Percentiles rank a stretch among this genome's conserved stretches.
Conservation (phyloP, 2,329 filamentous ascomycete genomes). For the Cladosporium sp. region DNA sequence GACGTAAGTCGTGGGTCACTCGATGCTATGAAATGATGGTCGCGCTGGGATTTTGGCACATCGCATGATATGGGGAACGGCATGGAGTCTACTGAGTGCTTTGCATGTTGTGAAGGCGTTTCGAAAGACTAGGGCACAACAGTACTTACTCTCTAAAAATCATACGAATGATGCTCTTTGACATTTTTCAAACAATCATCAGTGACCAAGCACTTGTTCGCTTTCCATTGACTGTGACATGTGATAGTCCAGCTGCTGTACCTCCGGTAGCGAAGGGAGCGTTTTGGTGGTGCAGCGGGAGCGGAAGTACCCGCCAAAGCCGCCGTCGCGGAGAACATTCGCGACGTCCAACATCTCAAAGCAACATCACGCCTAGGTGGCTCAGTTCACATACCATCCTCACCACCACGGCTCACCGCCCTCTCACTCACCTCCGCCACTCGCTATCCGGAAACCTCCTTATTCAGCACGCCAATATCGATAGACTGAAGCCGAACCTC, state of each 20-base stretch:
- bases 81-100: neutral
- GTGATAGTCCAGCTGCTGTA: too few relatives aligned
- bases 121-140: neutral
- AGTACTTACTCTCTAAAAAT: neutral
- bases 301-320: neutral
- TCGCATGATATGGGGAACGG: too few relatives aligned
- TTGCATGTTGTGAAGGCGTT: neutral
- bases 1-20: too few relatives aligned
- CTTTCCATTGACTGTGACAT: too few relatives aligned
- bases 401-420: constrained; percentile 1
- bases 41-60: too few relatives aligned
- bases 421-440: constrained; percentile 3
- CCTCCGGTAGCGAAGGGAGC: neutral
- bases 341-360: constrained; percentile 7
- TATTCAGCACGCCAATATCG: neutral
- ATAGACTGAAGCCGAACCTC: neutral
- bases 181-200: neutral
- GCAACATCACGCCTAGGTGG: neutral
- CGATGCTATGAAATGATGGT: too few relatives aligned
- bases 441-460: neutral
- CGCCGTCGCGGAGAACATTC: constrained; percentile 1
- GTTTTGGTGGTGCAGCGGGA: neutral
- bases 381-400: neutral
- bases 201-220: too few relatives aligned
- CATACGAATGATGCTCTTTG: too few relatives aligned